Evolutionary conservation across 2,329 filamentous ascomycete species (phyloP), one percentile per base, ranked within the genome.

Genomic region (Talaromyces marneffei): DNA sequence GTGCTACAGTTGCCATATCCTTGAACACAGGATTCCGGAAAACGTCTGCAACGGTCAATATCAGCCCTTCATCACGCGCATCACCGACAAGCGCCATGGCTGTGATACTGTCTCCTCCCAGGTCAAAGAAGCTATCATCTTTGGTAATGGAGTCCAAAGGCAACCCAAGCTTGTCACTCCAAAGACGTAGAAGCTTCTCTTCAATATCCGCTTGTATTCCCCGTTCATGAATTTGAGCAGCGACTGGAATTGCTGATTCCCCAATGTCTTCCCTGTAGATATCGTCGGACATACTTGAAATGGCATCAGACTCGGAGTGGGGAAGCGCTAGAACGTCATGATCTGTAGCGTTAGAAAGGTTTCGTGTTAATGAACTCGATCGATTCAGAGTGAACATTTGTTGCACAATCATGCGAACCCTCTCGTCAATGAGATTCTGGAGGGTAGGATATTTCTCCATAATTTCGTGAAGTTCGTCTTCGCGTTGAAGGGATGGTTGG

Each of bases 41-140:
- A 40, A 78, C 73, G 65, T 78, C 75, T 4, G 75, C 75, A 18
- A 79, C 76, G 6, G 75, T 77, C 55, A 80, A 67, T 27, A 69
- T 69, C 56, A 78, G 59, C 14, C 75, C 75, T 23, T 74, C 71
- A 33, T 76, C 74, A 6, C 75, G 71, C 31, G 75, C 75, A 31
- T 72, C 73, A 53, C 74, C 72, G 20, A 75, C 75, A 65, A 77
- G 71, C 46, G 71, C 75, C 75, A 77, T 77, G 5, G 75, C 75
- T 23, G 70, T 72, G 56, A 77, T 75, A 63, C 74, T 76, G 59
- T 77, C 75, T 29, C 75, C 75, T 9, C 75, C 75, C 18, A 77
- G 57, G 35, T 74, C 72, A 66, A 77, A 77, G 69, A 80, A 80
- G 63, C 72, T 78, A 48, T 75, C 73, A 27, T 75, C 71, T 33